Evolutionary conservation across 2,329 filamentous ascomycete genomes (phyloP).

Genomic region (Colletotrichum destructivum): DNA sequence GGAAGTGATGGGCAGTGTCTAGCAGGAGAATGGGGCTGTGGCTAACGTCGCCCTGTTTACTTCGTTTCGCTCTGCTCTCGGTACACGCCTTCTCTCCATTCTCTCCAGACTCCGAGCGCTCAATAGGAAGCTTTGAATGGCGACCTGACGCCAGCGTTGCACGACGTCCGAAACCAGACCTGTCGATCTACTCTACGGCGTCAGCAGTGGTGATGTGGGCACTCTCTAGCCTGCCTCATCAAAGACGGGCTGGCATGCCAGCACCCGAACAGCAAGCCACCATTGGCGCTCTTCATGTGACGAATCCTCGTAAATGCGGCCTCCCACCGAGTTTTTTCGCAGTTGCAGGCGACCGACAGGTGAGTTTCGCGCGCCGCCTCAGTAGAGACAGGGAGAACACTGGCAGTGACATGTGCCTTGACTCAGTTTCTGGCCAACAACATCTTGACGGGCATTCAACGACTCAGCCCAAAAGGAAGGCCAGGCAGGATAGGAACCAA

Average conservation of each 20-base stretch:
- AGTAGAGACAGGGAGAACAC: constrained; percentile 7
- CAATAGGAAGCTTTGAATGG: constrained; percentile 7
- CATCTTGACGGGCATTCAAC: constrained; percentile 21
- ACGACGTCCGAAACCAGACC: constrained; percentile 37
- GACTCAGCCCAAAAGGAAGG: constrained; percentile 23
- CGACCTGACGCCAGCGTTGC: constrained; percentile 27
- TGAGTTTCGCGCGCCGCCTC: constrained; percentile 13
- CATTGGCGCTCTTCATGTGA: constrained; percentile 38
- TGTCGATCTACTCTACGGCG: constrained; percentile 24
- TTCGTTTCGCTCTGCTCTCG: constrained; percentile 11
- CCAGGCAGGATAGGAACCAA: neutral
- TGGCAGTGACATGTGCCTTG: constrained; percentile 34
- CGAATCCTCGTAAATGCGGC: constrained; percentile 26
- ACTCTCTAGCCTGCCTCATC: neutral
- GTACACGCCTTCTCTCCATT: constrained; percentile 1
- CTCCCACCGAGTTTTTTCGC: constrained; percentile 1
- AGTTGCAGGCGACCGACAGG: constrained; percentile 11
- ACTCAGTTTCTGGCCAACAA: constrained; percentile 32
- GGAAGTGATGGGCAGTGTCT: neutral
- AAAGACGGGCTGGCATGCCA: constrained; percentile 22
- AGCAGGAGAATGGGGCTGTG: constrained; percentile 1
- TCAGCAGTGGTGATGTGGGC: constrained; percentile 26
- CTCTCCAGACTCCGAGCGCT: neutral
- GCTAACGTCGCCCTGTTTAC: constrained; percentile 13
- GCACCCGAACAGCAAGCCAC: constrained; percentile 33